phyloP scores from a whole-genome alignment of 2,329 filamentous ascomycete genomes.

The Thelonectria blattea region DNA sequence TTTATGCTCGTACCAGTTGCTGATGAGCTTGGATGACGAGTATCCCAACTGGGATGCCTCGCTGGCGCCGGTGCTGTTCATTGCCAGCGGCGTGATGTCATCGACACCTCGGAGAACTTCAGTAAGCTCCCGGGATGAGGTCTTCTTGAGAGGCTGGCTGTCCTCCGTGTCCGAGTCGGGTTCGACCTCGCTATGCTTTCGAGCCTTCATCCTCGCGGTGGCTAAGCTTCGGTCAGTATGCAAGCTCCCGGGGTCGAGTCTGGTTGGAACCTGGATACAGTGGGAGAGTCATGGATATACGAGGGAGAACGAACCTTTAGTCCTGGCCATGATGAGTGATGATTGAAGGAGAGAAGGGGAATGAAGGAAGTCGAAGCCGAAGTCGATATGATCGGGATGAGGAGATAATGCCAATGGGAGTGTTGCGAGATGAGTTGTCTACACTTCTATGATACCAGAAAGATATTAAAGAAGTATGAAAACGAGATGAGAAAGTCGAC shows the following conservation, averaged over 20 bases:
- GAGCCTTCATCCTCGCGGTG: not conserved
- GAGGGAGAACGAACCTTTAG: not conserved
- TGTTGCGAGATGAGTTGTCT: too few species aligned
- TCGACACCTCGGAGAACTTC: slow-evolving; percentile 4
- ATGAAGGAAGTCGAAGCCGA: too few species aligned
- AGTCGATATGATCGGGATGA: too few species aligned
- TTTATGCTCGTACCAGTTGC: slow-evolving; percentile 32
- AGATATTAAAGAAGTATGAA: too few species aligned
- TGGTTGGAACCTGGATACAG: not conserved
- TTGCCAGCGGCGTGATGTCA: slow-evolving; percentile 1
- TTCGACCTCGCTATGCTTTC: not conserved
- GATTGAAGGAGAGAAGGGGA: too few species aligned
- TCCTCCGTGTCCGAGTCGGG: not conserved
- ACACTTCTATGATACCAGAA: too few species aligned
- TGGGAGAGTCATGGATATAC: too few species aligned
- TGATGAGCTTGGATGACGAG: slow-evolving; percentile 8
- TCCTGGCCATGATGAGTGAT: not conserved
- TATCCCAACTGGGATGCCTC: slow-evolving; percentile 7
- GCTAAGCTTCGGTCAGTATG: not conserved
- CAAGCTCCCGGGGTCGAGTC: not conserved
- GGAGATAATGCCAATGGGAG: too few species aligned
- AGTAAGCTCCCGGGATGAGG: not conserved
- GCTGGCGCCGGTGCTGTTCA: slow-evolving; percentile 1
- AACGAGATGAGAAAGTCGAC: too few species aligned
- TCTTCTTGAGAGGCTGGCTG: not conserved